phyloP scores from a whole-genome alignment of 1,139 yeast species.

The Hemisphaericaspora lyxosophila region DNA sequence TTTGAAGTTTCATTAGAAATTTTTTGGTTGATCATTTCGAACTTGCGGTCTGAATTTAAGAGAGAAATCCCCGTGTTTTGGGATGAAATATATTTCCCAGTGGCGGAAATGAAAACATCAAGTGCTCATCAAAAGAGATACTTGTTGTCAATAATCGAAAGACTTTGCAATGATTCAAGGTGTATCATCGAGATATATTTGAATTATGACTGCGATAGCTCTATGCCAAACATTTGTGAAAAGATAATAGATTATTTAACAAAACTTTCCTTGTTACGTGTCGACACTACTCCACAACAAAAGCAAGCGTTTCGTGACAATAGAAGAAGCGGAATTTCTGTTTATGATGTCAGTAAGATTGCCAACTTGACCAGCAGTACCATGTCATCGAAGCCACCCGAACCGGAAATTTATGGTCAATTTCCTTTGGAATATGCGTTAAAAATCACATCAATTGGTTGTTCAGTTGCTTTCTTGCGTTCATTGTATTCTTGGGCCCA shows the following conservation, averaged over 20 bases:
- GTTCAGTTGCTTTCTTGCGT: constrained; percentile 78
- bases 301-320: constrained; percentile 65
- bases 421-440: constrained; percentile 82
- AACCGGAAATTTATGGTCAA: constrained; percentile 51
- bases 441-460: constrained; percentile 76
- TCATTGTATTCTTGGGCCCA: constrained; percentile 90
- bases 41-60: constrained; percentile 83
- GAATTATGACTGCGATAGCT: constrained; percentile 91
- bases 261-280: constrained; percentile 66
- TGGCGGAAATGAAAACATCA: constrained; percentile 87
- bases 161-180: constrained; percentile 85
- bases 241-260: constrained; percentile 76
- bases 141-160: constrained; percentile 71
- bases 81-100: constrained; percentile 91
- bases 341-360: constrained; percentile 69
- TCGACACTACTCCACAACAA: constrained; percentile 71
- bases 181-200: constrained; percentile 88
- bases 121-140: constrained; percentile 92
- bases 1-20: constrained; percentile 91
- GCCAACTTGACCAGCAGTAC: constrained; percentile 76
- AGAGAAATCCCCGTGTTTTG: constrained; percentile 91
- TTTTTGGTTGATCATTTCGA: constrained; percentile 83
- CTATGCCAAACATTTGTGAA: constrained; percentile 85
- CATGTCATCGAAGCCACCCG: constrained; percentile 60
- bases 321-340: constrained; percentile 60